Evolutionary conservation across 345 rosid genomes (phyloP), one percentile per base, ranked within the genome.

Genomic region (Cardiospermum halicacabum): DNA sequence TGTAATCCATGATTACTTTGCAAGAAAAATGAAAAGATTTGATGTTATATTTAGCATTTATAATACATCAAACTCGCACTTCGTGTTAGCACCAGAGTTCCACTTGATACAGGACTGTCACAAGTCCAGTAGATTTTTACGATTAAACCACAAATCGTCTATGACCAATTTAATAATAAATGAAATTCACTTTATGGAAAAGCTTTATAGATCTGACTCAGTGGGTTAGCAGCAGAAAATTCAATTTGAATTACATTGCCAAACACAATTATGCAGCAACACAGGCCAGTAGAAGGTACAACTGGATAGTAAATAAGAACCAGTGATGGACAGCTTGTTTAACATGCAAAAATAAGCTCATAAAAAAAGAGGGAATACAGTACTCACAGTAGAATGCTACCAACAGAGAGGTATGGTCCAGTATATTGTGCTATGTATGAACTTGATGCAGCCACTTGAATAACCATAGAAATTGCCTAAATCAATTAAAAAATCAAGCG

Each of bases 311-410:
- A 27, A n/a, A 54, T 28, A 39, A 18, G 28, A 54, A 1, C 60
- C 49, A 49, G 19, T 48, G n/a, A n/a, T 63, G 16, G 37, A 5
- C 16, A 5, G 4, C 58, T 3, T 30, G 11, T 31, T 27, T 7
- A 37, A 53, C 11, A 34, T 32, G 7, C 30, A 49, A 21, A 40
- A 2, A 4, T 9, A 55, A 56, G 16, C 28, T 32, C 26, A 3
- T 31, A 3, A 11, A 10, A 53, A 5, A 67, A 3, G 18, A 15
- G 6, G 28, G 24, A 67, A 18, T 53, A 18, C 56, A 63, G 34
- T 34, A 80, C 97, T 89, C 77, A 94, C 99, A 78, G 69, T 39
- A 91, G 73, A 81, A 89, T 91, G 83, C 95, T 88, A 54, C 99
- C 96, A 21, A 94, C 92, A 43, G 99, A 87, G 55, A 91, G 74